Base-by-base conservation (phyloP, 2,329 filamentous ascomycete genomes). In the Colletotrichum sp. region DNA sequence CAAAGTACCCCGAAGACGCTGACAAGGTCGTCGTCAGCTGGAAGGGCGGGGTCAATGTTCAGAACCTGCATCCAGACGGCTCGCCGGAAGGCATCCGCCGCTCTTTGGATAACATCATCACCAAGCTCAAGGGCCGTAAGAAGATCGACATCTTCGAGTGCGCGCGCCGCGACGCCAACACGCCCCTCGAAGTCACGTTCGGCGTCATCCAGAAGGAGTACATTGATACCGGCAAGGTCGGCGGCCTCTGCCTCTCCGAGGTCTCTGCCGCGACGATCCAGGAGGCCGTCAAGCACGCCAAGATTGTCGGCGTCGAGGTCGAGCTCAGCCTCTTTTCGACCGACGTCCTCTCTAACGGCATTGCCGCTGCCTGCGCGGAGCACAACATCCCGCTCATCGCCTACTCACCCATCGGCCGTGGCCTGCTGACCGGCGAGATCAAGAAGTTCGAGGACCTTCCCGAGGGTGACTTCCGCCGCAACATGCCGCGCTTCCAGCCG, bases 361-460 rank as follows among this genome's bases (percentile, higher is more conserved):
- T 92, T 44, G 87, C 88, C 5, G 86, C 85, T 3, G 88, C 90
- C 0, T 93, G 91, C 80, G 88, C 86, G 0, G 88, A 96, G 81
- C 83, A 94, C 61, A 85, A 88, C 63, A 95, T 96, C 75, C 92
- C 93, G 0, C 85, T 96, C 64, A 84, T 95, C 44, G 93, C 93
- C 1, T 96, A 95, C 84, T 93, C 93, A 60, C 94, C 94, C 1
- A 86, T 96, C 0, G 92, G 94, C 6, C 86, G 90, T 30, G 89
- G 89, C 3, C 28, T 89, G 71, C 82, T 93, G 71, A 90, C 90
- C 0, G 91, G 91, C 8, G 82, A 88, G 76, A 85, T 92, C 83
- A 90, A 88, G 80, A 87, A 84, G 16, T 67, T 77, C 15, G 84
- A 89, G 3, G 93, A 94, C 78, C 83, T 94, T 48, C 87, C 88